A percentile compares a stretch with the other conserved stretches of the same genome.
Evolutionary conservation across 108 stramenopile species (phyloP).

Genomic region (Cyclotella choctawhatcheeana): DNA sequence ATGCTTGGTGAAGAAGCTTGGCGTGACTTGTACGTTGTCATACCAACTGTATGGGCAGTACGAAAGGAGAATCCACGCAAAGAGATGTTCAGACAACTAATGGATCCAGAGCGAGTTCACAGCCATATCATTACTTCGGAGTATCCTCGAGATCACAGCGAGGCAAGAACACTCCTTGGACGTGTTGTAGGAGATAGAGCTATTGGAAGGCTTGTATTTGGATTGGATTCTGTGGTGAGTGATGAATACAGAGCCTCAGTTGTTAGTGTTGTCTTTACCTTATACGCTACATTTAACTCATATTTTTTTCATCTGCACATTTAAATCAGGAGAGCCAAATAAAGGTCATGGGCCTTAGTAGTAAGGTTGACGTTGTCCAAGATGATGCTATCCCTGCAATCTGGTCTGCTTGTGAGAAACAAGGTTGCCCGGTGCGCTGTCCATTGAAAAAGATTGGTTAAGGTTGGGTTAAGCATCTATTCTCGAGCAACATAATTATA

Average conservation of each 20-base stretch:
- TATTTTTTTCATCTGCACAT: background rate
- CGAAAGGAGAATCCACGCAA: conserved; percentile 18
- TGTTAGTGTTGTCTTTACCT: background rate
- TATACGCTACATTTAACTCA: background rate
- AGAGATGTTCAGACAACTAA: conserved; percentile 11
- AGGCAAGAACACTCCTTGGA: conserved; percentile 16
- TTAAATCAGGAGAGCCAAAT: background rate
- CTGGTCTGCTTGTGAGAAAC: background rate
- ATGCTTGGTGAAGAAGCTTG: conserved; percentile 1
- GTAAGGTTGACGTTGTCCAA: conserved; percentile 9
- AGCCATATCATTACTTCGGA: conserved; percentile 24
- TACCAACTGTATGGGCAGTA: conserved; percentile 24
- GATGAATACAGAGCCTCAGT: background rate
- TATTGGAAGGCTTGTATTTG: conserved; percentile 21
- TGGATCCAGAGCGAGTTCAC: conserved; percentile 3
- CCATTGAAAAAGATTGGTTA: too few relatives aligned
- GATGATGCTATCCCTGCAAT: conserved; percentile 26
- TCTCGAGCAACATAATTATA: too few relatives aligned
- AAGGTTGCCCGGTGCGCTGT: background rate
- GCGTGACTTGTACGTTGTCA: conserved; percentile 28
- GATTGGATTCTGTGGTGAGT: background rate
- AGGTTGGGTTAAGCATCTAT: too few relatives aligned
- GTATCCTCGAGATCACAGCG: conserved; percentile 13
- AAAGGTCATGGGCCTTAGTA: conserved; percentile 6
- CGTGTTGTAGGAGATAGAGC: conserved; percentile 28